Percentiles rank a stretch among this genome's conserved stretches.
phyloP scores from a whole-genome alignment of 2,329 filamentous ascomycete genomes.

The Penicillium nordicum region DNA sequence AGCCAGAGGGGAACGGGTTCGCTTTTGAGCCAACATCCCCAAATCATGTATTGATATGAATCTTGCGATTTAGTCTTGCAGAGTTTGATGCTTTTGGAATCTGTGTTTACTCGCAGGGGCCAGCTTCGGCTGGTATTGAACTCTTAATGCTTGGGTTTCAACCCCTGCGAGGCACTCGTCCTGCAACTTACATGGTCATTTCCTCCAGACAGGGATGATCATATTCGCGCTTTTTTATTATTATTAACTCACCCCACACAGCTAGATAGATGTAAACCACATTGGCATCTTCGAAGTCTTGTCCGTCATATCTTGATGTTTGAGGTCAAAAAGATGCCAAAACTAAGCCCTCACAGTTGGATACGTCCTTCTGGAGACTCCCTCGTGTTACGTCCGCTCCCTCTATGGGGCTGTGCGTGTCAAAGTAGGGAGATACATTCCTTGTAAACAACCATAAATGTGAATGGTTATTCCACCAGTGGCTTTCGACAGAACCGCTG shows the following conservation, averaged over 20 bases:
- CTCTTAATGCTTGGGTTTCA: constrained; percentile 1
- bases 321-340: constrained; percentile 48
- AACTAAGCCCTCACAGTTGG: constrained; percentile 30
- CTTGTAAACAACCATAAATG: background rate
- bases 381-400: constrained; percentile 44
- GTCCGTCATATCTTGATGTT: constrained; percentile 41
- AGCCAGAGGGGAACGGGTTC: constrained; percentile 40
- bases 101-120: background rate
- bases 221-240: background rate
- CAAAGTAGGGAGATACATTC: constrained; percentile 46
- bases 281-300: constrained; percentile 46
- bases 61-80: background rate
- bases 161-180: background rate
- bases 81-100: background rate
- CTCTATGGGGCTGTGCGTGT: constrained; percentile 41
- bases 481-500: background rate
- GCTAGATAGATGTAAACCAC: constrained; percentile 4
- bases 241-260: background rate
- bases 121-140: background rate
- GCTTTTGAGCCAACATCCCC: constrained; percentile 45
- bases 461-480: background rate
- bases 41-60: constrained; percentile 1
- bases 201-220: constrained; percentile 2
- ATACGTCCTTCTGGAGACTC: constrained; percentile 32
- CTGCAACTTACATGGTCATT: background rate